A percentile compares a stretch with the other conserved stretches of the same genome.
Evolutionary conservation across 768 basidiomycete genomes (phyloP).

Genomic region (Agaricus subrufescens): DNA sequence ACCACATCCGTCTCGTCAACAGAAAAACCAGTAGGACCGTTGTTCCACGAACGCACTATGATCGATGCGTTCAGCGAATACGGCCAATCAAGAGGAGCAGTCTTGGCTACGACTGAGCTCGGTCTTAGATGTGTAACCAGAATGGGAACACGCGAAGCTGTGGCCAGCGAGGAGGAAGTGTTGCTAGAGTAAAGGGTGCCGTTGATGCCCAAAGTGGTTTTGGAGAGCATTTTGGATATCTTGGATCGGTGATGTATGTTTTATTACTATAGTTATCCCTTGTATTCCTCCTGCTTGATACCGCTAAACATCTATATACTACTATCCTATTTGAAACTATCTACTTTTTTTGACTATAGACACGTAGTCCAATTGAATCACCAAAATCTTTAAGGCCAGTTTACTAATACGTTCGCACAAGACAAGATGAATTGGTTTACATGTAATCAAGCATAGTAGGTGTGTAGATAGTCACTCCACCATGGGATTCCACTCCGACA

Average conservation of each 20-base stretch:
- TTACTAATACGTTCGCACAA: no score
- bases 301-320: no score
- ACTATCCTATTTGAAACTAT: no score
- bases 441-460: no score
- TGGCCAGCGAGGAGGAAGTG: conserved; percentile 29
- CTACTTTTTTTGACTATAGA: no score
- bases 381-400: no score
- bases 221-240: conserved; percentile 60
- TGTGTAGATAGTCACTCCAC: no score
- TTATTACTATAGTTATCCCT: no score
- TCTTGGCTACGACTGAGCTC: conserved; percentile 69
- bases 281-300: no score
- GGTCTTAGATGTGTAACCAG: conserved; percentile 61
- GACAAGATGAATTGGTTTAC: no score
- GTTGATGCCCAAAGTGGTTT: conserved; percentile 69
- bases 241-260: conserved; percentile 21
- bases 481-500: no score
- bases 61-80: conserved; percentile 61
- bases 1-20: conserved; percentile 24
- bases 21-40: conserved; percentile 14
- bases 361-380: no score
- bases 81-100: conserved; percentile 41
- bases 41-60: conserved; percentile 39
- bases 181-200: conserved; percentile 53
- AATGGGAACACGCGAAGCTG: conserved; percentile 11